phyloP scores from a whole-genome alignment of 108 stramenopile genomes.

The Fragilariopsis cylindrus region DNA sequence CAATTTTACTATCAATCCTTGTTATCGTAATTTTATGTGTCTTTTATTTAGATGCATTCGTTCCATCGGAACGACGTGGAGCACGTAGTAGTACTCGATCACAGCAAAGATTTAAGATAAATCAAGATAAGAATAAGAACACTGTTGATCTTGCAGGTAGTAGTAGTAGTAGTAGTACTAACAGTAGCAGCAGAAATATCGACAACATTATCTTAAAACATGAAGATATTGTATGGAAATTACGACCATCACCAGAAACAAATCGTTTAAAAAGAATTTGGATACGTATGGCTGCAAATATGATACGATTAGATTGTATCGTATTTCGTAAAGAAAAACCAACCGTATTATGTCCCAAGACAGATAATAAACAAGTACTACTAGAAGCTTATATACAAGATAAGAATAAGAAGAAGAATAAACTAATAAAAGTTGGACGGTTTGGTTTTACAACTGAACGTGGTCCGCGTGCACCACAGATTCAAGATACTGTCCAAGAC shows the following conservation, averaged over 20 bases:
- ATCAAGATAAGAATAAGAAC: background rate
- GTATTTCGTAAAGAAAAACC: slow-evolving; percentile 46
- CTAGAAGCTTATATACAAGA: slow-evolving; percentile 61
- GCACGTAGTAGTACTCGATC: slow-evolving; percentile 5
- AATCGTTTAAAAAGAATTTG: slow-evolving; percentile 30
- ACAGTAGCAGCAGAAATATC: background rate
- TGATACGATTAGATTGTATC: slow-evolving; percentile 49
- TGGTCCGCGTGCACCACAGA: slow-evolving; percentile 56
- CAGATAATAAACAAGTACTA: slow-evolving; percentile 49
- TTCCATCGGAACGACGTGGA: slow-evolving; percentile 23
- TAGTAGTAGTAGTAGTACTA: background rate
- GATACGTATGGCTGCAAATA: slow-evolving; percentile 52
- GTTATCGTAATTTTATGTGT: slow-evolving; percentile 16
- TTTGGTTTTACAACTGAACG: slow-evolving; percentile 75
- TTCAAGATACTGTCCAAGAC: slow-evolving; percentile 71
- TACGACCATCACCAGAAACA: slow-evolving; percentile 62
- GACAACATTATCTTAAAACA: slow-evolving; percentile 33
- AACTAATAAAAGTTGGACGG: slow-evolving; percentile 51
- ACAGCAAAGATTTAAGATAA: background rate
- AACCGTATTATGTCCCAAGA: slow-evolving; percentile 56
- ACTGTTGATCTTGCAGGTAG: background rate
- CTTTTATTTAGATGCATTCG: slow-evolving; percentile 42
- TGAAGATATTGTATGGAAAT: slow-evolving; percentile 65
- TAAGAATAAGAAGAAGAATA: slow-evolving; percentile 21
- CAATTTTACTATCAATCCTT: slow-evolving; percentile 3